These are phyloP conservation scores for Jackrogersella multiformis DNA, from an alignment of 495 filamentous ascomycete genomes.

Conservation along the genomic window DNA sequence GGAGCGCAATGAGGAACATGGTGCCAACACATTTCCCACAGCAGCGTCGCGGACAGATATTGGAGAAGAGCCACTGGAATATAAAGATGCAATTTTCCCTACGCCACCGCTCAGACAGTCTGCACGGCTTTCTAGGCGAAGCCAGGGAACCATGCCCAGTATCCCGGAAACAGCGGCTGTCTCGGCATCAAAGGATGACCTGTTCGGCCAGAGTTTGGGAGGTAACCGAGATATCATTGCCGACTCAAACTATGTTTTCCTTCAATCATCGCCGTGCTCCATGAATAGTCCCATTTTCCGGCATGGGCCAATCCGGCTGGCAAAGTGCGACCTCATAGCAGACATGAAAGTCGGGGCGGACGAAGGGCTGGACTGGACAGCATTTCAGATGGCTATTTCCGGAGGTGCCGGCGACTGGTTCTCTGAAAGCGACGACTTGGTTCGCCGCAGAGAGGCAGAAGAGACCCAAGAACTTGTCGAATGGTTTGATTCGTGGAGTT, in stretches of 20 bases:
- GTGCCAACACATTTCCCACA: conserved; percentile 12
- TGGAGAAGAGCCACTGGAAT: conserved; percentile 30
- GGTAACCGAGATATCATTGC: conserved; percentile 36
- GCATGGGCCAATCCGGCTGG: conserved; percentile 60
- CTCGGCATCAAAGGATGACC: conserved; percentile 22
- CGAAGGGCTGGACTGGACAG: conserved; percentile 63
- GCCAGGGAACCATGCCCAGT: conserved; percentile 49
- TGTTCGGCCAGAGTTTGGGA: conserved; percentile 31
- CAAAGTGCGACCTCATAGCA: conserved; percentile 50
- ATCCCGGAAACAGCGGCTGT: conserved; percentile 52
- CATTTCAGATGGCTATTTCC: conserved; percentile 65
- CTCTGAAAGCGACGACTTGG: conserved; percentile 53
- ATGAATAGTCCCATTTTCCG: conserved; percentile 53
- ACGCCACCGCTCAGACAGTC: conserved; percentile 45
- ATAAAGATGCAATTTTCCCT: conserved; percentile 37
- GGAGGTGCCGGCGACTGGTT: conserved; percentile 59
- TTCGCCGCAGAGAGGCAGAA: conserved; percentile 49
- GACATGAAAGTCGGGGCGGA: conserved; percentile 52
- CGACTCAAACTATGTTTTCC: conserved; percentile 51
- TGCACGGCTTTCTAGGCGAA: conserved; percentile 32
- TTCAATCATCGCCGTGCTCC: conserved; percentile 55
- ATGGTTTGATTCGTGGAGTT: conserved; percentile 58
- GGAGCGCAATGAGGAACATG: conserved; percentile 9
- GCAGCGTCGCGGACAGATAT: conserved; percentile 24
- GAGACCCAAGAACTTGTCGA: conserved; percentile 52